Percentiles rank a stretch among this genome's conserved stretches.
phyloP scores from a whole-genome alignment of 768 basidiomycete species.

The Boletus sp. region DNA sequence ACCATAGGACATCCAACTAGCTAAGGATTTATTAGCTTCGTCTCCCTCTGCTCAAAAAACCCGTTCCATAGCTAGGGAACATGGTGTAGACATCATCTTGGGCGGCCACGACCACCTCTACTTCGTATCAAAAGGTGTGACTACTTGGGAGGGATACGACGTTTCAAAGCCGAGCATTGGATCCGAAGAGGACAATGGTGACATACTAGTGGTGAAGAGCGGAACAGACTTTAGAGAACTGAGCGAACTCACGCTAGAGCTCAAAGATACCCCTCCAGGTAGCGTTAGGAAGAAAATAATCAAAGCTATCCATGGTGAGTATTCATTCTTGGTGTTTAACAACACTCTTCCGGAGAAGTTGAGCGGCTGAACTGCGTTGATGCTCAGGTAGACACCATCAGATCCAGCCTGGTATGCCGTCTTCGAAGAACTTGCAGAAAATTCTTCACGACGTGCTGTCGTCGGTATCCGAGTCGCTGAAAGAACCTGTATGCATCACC shows the following conservation, averaged over 20 bases:
- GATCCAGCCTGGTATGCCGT: conserved; percentile 55
- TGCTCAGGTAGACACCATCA: conserved; percentile 60
- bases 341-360: not conserved
- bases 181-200: conserved; percentile 68
- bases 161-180: conserved; percentile 50
- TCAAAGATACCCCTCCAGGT: conserved; percentile 55
- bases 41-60: conserved; percentile 52
- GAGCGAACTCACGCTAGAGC: conserved; percentile 66
- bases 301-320: conserved; percentile 54
- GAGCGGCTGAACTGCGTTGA: not conserved
- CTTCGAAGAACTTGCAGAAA: conserved; percentile 50
- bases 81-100: conserved; percentile 80
- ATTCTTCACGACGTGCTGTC: conserved; percentile 63
- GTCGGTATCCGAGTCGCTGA: conserved; percentile 64
- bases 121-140: conserved; percentile 64
- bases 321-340: not conserved
- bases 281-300: conserved; percentile 67
- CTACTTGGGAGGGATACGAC: conserved; percentile 66
- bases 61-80: conserved; percentile 43
- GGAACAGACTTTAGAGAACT: conserved; percentile 89
- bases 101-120: conserved; percentile 91
- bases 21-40: conserved; percentile 59
- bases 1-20: conserved; percentile 63
- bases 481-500: conserved; percentile 73
- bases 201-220: conserved; percentile 75